Base-by-base conservation (phyloP, 2,329 filamentous ascomycete species). In the Colletotrichum sp. region DNA sequence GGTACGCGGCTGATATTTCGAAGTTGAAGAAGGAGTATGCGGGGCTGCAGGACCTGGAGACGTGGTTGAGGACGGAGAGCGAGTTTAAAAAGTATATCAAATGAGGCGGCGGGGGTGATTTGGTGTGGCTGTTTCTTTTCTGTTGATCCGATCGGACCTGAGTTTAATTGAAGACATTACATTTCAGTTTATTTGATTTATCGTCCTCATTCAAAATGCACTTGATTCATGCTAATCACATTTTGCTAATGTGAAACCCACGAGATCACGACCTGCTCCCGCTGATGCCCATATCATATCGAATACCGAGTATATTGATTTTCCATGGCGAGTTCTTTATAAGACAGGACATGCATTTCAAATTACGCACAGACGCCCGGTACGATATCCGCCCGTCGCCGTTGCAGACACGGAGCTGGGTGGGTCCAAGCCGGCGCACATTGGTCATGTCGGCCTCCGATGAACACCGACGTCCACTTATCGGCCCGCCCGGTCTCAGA, bases 1-100 rank as follows among this genome's bases (percentile, higher is more conserved):
- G 84, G 3, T 86, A 83, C 28, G 81, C 77, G 2, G 85, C 81
- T 2, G 80, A 87, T 60, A 80, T 87, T 8, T 21, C 76, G 30
- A 77, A 78, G 7, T 32, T 83, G 69, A 80, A 66, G 72, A 79
- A 78, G 73, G 71, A 80, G 4, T 75, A 83, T 55, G 82, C 82
- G 1, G 80, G 64, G 9, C 58, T 84, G 4, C 79, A 79, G 77
- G 78, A 79, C 30, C 80, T 83, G 16, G 75, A 75, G n/a, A 78
- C 74, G 8, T 84, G 81, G 80, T 64, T 80, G 65, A 86, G 95
- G 78, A 91, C 91, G 84, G 87, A 90, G 80, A 92, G 93, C 79
- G 90, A 91, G 69, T 94, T 94, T 55, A 76, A 67, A 21, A 78
- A 79, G 70, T 43, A 55, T 13, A 38, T 30, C 8, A 48, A 60